These are phyloP conservation scores for Mucor piriformis DNA, from an alignment of 371 early-diverging fungal species.

Conservation along the genomic window DNA sequence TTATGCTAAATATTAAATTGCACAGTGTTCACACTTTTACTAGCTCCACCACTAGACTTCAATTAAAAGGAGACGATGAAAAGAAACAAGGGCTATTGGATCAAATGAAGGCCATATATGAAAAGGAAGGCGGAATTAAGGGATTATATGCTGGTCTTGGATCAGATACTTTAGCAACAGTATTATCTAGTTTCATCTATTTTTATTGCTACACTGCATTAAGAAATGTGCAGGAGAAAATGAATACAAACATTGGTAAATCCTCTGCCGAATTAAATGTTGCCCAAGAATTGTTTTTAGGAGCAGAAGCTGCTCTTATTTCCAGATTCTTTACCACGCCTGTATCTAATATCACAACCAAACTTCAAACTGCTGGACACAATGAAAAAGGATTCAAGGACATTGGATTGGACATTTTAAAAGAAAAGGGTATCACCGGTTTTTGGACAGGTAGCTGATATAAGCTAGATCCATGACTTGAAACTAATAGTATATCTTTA, in stretches of 20 bases:
- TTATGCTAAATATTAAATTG: background rate
- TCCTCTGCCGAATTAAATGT: slow-evolving; percentile 47
- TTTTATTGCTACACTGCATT: slow-evolving; percentile 63
- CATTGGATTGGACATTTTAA: slow-evolving; percentile 39
- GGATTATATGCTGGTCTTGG: slow-evolving; percentile 60
- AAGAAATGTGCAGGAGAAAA: slow-evolving; percentile 58
- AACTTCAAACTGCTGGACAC: slow-evolving; percentile 56
- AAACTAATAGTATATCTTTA: slow-evolving; percentile 1
- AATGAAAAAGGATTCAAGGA: slow-evolving; percentile 22
- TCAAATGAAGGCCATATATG: slow-evolving; percentile 49
- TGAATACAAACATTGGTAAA: slow-evolving; percentile 45
- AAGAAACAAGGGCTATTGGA: slow-evolving; percentile 34
- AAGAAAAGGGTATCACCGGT: slow-evolving; percentile 54
- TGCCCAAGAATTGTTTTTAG: slow-evolving; percentile 61
- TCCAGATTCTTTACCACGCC: slow-evolving; percentile 63
- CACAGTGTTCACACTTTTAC: too few relatives aligned
- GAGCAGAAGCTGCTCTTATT: slow-evolving; percentile 65
- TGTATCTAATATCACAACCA: slow-evolving; percentile 59
- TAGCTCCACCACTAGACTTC: slow-evolving; percentile 50
- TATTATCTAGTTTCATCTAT: slow-evolving; percentile 64
- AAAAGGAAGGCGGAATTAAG: slow-evolving; percentile 55
- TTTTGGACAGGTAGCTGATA: slow-evolving; percentile 56
- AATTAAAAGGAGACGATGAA: slow-evolving; percentile 28
- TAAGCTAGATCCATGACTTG: too few relatives aligned
- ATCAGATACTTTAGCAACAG: slow-evolving; percentile 60